Evolutionary conservation across 192 early-diverging fungal genomes (phyloP).

Genomic region (Coemansia umbellata): DNA sequence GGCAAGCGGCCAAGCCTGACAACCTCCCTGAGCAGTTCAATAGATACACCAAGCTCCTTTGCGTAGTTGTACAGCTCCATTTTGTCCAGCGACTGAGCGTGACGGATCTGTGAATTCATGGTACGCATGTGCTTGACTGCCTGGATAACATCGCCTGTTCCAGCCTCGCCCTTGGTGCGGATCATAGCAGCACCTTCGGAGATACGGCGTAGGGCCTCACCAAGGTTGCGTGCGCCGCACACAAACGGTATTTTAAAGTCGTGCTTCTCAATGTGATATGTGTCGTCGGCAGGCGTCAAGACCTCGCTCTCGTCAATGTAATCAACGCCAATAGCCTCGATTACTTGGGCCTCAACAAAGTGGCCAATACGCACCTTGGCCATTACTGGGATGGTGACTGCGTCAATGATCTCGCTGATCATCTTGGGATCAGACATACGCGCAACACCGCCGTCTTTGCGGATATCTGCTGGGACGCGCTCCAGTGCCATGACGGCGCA

Average conservation of each 20-base stretch:
- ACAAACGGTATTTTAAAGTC: slow-evolving; percentile 92
- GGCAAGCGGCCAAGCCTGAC: slow-evolving; percentile 85
- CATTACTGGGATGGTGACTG: slow-evolving; percentile 98
- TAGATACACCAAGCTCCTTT: slow-evolving; percentile 93
- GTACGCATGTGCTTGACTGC: slow-evolving; percentile 95
- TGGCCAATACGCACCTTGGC: slow-evolving; percentile 98
- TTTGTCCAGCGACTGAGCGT: slow-evolving; percentile 76
- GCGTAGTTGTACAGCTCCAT: slow-evolving; percentile 93
- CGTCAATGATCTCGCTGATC: slow-evolving; percentile 93
- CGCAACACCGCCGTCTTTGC: slow-evolving; percentile 91
- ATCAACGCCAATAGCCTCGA: slow-evolving; percentile 86
- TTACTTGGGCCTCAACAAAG: slow-evolving; percentile 97
- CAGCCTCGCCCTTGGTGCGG: slow-evolving; percentile 97
- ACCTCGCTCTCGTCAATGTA: slow-evolving; percentile 99
- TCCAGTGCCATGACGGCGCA: slow-evolving; percentile 97
- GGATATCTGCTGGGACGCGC: slow-evolving; percentile 98
- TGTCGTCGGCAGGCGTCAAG: slow-evolving; percentile 92
- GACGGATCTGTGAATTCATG: slow-evolving; percentile 80
- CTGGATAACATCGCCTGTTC: slow-evolving; percentile 97
- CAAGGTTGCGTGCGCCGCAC: slow-evolving; percentile 94
- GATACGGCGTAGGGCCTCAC: slow-evolving; percentile 95
- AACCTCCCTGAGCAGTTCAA: slow-evolving; percentile 86
- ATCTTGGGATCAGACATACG: slow-evolving; percentile 98
- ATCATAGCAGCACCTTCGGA: slow-evolving; percentile 98
- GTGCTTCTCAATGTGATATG: slow-evolving; percentile 94